Evolutionary conservation across 192 early-diverging fungal genomes (phyloP).

Genomic region (Piromyces sp.): DNA sequence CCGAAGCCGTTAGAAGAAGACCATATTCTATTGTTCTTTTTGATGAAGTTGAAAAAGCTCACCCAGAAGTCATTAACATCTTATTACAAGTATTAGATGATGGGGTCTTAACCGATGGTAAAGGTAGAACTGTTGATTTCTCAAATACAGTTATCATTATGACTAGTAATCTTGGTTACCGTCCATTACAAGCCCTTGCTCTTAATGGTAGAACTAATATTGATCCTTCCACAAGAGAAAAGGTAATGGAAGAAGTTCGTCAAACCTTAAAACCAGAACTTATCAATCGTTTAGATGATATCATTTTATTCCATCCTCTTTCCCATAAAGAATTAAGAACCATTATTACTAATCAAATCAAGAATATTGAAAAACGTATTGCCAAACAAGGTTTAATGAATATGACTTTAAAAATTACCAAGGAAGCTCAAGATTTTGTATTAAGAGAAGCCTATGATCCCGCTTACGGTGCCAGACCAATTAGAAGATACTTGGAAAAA

Average conservation of each 20-base stretch:
- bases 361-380: constrained; percentile 43
- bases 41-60: constrained; percentile 98
- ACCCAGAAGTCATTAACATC: constrained; percentile 61
- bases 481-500: constrained; percentile 75
- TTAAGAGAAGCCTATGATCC: constrained; percentile 74
- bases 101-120: constrained; percentile 83
- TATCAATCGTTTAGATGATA: constrained; percentile 89
- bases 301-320: constrained; percentile 70
- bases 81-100: constrained; percentile 81
- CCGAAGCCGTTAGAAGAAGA: constrained; percentile 74
- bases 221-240: constrained; percentile 5
- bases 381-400: constrained; percentile 30
- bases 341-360: constrained; percentile 57
- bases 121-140: constrained; percentile 85
- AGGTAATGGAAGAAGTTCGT: constrained; percentile 70
- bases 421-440: constrained; percentile 56
- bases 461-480: constrained; percentile 81
- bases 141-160: constrained; percentile 89
- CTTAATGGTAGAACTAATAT: not conserved
- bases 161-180: constrained; percentile 75
- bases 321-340: constrained; percentile 28
- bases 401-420: constrained; percentile 50
- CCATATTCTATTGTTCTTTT: constrained; percentile 90
- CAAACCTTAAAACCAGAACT: constrained; percentile 78
- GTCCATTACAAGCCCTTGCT: constrained; percentile 24